Evolutionary conservation across 73 alveolate genomes (phyloP), one percentile per base, ranked within the genome.

Genomic region (Effrenium voratum): DNA sequence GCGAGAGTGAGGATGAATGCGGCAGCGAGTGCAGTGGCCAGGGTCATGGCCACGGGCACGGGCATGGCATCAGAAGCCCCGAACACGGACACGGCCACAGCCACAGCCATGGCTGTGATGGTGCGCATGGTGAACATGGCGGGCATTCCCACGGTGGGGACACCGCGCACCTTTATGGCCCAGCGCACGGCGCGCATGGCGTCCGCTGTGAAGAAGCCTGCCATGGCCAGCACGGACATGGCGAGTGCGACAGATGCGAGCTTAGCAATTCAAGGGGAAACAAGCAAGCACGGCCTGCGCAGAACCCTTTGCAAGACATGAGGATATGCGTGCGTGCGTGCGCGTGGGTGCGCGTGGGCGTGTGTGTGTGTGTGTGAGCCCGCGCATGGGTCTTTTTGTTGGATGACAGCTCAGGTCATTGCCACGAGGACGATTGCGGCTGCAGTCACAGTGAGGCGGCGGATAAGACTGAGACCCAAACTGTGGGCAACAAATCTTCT

Each of bases 1-100:
- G 30, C 38, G 76, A 41, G 15, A 38, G 77, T 52, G 79, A 80
- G 30, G 91, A 83, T 50, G 93, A 84, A 28, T 57, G 93, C 80
- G 57, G 93, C 60, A 50, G 47, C 6, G 82, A 79, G 46, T 79
- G 91, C 70, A 79, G 91, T 46, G 91, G 91, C 5, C 91, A 84
- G 36, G 93, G 60, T 34, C 93, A 82, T 52, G 68, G 60, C 41
- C 93, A 84, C 43, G 81, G 80, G 28, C 93, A 84, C 16, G 91
- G 70, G 26, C 93, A 52, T 5, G 52, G 70, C 55, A 68, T 45
- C 36, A 40, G 63, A 40, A 59, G 86, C 6, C 86, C 38, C 43
- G 86, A 40, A 16, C 70, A 46, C 10, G 91, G 91, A 46, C 70
- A 79, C 32, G 44, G 46, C 91, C 91, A 79, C 30, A 46, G 70